Base-by-base conservation (phyloP, 1,139 yeast species). In the Saccharomyces hybrid region DNA sequence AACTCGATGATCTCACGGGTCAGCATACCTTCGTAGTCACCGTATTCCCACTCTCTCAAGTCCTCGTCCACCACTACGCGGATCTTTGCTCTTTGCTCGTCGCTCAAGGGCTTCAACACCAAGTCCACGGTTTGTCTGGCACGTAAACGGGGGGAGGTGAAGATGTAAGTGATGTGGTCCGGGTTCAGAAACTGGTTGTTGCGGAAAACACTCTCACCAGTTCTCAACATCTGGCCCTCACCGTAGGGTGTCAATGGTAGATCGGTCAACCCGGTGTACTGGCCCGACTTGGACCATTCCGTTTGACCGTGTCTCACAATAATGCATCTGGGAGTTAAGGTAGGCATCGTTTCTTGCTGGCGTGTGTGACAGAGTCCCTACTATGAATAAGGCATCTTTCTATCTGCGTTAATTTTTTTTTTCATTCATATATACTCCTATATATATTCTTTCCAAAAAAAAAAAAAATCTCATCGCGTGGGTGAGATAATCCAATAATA, bases 271-370 rank as follows among this genome's bases (percentile, higher is more conserved):
- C 96, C 88, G 5, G 98, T 91, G 71, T 88, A 85, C 69, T 88
- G 96, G 32, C 98, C 98, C 4, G 90, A 79, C 65, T 85, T 83
- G 41, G 97, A 90, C 98, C 98, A 91, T 71, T 83, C 96, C 2
- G 98, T 91, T 73, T 91, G 96, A 41, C 95, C 78, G 53, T 66
- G 73, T 62, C 96, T 91, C 52, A 88, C 82, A 62, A 88, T 82
- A 38, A 88, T 81, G 46, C 88, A 83, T 71, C 96, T 78, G 20
- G 96, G 96, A 23, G 88, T 78, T 42, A 66, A 63, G 26, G 55
- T 52, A 25, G 51, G 51, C 61, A 73, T 52, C 79, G 76, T 58
- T 71, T 73, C 23, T 38, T 16, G 25, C 23, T 4, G 3, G 13
- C 5, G n/a, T 16, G 44, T 38, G 13, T 38, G 11, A 3, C 25